Evolutionary conservation across 495 filamentous ascomycete species (phyloP).

Genomic region (Podospora didyma): DNA sequence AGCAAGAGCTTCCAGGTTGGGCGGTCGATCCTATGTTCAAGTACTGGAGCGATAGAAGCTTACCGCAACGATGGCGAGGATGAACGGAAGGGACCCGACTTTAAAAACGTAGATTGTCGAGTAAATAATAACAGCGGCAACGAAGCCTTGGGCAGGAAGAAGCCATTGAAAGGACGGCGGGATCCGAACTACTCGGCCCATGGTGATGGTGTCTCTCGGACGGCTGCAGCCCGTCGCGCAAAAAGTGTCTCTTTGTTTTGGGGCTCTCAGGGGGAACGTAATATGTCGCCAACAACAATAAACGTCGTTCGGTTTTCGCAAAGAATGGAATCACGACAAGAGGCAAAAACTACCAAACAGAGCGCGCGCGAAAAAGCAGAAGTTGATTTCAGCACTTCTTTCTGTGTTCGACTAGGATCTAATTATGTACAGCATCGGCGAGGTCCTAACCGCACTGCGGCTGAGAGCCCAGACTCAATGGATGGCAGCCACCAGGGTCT

Average conservation of each 20-base stretch:
- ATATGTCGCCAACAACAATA: neutral
- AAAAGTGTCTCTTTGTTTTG: neutral
- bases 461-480: neutral
- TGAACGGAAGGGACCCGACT: slow-evolving; percentile 14
- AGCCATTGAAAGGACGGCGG: slow-evolving; percentile 18
- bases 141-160: slow-evolving; percentile 17
- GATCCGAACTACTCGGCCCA: neutral
- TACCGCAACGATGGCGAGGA: slow-evolving; percentile 22
- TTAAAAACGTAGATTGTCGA: slow-evolving; percentile 20
- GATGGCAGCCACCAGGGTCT: neutral
- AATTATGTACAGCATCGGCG: neutral
- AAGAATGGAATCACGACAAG: neutral
- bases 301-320: neutral
- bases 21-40: neutral
- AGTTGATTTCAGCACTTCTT: neutral
- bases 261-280: neutral
- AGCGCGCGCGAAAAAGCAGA: neutral
- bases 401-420: neutral
- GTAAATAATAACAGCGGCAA: slow-evolving; percentile 21
- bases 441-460: slow-evolving; percentile 6
- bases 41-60: neutral
- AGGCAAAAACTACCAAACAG: neutral
- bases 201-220: neutral
- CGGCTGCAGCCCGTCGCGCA: neutral
- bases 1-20: neutral